Base-by-base conservation (phyloP, 768 basidiomycete species). In the Lactifluus rugatus region DNA sequence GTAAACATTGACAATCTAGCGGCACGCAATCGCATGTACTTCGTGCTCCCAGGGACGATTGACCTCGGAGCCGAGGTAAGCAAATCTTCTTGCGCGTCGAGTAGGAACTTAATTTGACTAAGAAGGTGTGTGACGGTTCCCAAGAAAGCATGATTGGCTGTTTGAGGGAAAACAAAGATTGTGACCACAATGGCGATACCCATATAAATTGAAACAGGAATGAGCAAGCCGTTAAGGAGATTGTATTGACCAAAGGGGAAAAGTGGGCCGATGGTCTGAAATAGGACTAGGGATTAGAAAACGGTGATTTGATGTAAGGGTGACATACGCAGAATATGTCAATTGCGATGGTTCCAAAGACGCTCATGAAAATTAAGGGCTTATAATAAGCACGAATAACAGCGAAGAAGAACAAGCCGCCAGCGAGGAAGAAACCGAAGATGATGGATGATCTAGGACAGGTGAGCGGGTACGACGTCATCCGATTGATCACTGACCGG, bases 131-230 rank as follows among this genome's bases (percentile, higher is more conserved):
- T 65, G n/a, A 69, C 55, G 10, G 62, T 66, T 19, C 61, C 64
- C 46, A 78, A 67, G 37, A 69, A 69, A 3, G 71, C 64, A 54
- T 79, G 76, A 56, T 77, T 75, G 52, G 81, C 68, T 0, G 78
- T 74, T 62, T 78, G 74, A 7, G 82, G 82, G 66, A 82, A 83
- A 51, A 81, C 68, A 53, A 81, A 64, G 8, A 77, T 52, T 10
- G 76, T 75, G 3, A 72, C 65, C 5, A 75, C 70, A n/a, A 78
- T 28, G 0, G 72, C 79, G 50, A 81, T 78, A n/a, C 71, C 81
- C 45, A 76, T 67, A 69, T 77, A 82, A 54, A 67, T 73, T 2
- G 71, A 68, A 2, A 77, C 70, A 0, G 81, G 78, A 14, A 76
- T 75, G 32, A 78, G 66, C 39, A 79, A 64, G 1, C 69, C 70